These are phyloP conservation scores for Moniliella sp. DNA, from an alignment of 1,284 basidiomycete species.

Conservation along the genomic window DNA sequence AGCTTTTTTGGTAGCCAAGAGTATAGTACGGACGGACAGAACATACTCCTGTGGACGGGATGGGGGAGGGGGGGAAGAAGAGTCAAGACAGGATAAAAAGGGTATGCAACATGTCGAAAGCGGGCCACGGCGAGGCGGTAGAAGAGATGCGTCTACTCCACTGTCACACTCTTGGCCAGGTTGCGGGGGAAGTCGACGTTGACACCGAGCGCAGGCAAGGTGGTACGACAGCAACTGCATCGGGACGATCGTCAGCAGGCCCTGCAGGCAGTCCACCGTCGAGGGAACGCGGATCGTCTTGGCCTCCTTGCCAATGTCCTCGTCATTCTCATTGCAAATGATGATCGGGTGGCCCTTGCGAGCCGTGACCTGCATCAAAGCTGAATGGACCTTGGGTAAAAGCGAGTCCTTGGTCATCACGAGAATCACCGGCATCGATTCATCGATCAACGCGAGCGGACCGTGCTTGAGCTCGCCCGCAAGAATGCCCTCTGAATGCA, in stretches of 20 bases:
- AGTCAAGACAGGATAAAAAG: too few species aligned
- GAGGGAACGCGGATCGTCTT: constrained; percentile 56
- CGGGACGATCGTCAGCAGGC: constrained; percentile 87
- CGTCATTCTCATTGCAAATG: constrained; percentile 82
- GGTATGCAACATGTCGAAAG: too few species aligned
- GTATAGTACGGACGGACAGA: too few species aligned
- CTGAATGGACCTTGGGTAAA: constrained; percentile 90
- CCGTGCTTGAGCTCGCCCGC: constrained; percentile 98
- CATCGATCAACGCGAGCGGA: constrained; percentile 88
- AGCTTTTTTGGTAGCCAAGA: too few species aligned
- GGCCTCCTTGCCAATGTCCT: constrained; percentile 50
- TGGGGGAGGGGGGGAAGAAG: too few species aligned
- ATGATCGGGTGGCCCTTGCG: constrained; percentile 84
- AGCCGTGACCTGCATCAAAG: constrained; percentile 83
- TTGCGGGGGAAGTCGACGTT: constrained; percentile 98
- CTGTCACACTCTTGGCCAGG: constrained; percentile 41
- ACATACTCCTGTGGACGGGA: too few species aligned
- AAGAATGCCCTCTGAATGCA: constrained; percentile 47
- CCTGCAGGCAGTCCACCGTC: constrained; percentile 86
- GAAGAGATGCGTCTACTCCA: too few species aligned
- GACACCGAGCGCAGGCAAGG: constrained; percentile 72
- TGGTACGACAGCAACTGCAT: constrained; percentile 90
- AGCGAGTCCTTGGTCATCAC: constrained; percentile 97
- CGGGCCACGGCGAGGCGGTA: too few species aligned
- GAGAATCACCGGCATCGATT: constrained; percentile 65